These are phyloP conservation scores for Fusarium secorum DNA, from an alignment of 2,329 filamentous ascomycete species.

Conservation along the genomic window DNA sequence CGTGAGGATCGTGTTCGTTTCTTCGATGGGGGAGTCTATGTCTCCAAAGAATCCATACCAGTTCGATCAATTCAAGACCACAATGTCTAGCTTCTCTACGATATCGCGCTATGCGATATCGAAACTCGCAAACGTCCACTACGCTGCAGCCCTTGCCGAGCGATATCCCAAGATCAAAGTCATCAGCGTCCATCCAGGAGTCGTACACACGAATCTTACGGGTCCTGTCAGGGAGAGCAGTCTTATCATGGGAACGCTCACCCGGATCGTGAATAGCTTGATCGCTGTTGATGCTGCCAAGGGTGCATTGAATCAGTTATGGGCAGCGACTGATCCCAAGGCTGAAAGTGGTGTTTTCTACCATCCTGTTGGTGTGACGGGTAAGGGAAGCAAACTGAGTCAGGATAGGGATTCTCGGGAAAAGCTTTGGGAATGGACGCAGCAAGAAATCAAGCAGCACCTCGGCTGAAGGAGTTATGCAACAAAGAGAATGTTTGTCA, in stretches of 20 bases:
- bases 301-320: neutral
- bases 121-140: conserved; percentile 7
- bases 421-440: conserved; percentile 8
- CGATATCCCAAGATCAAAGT: neutral
- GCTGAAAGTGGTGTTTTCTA: conserved; percentile 2
- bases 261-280: fast-evolving
- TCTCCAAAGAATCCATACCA: neutral
- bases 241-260: neutral
- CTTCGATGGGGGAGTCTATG: neutral
- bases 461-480: neutral
- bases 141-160: neutral
- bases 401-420: neutral
- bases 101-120: neutral
- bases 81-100: neutral
- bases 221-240: neutral
- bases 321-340: neutral
- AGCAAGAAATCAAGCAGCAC: conserved; percentile 1
- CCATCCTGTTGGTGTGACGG: neutral
- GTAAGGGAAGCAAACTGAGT: conserved; percentile 1
- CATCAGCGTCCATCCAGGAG: neutral
- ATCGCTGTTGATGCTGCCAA: neutral
- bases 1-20: neutral
- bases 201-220: neutral
- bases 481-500: fast-evolving
- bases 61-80: conserved; percentile 3